phyloP scores from a whole-genome alignment of 2,329 filamentous ascomycete species.

The Colletotrichum tanaceti region DNA sequence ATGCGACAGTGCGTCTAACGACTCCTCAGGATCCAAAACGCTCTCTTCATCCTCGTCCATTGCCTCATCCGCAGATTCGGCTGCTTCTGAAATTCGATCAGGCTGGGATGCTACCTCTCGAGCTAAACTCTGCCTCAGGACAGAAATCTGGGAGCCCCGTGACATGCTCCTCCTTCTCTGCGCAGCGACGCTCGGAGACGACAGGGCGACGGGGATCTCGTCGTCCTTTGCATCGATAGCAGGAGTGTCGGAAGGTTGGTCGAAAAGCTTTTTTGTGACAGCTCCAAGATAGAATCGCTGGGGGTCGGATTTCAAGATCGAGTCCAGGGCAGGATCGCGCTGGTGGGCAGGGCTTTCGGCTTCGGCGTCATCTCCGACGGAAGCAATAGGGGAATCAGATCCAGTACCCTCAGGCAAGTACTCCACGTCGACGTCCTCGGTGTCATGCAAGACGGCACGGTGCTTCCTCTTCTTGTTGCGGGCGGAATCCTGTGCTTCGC shows the following conservation, averaged over 20 bases:
- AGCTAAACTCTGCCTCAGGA: constrained; percentile 17
- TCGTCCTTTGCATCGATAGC: constrained; percentile 1
- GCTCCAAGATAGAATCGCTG: constrained; percentile 22
- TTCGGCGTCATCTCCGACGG: neutral
- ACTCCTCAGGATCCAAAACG: neutral
- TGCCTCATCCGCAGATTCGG: constrained; percentile 16
- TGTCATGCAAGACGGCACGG: constrained; percentile 17
- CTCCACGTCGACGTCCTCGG: constrained; percentile 26
- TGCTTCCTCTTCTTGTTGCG: constrained; percentile 32
- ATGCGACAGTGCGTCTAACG: neutral
- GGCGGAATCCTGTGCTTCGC: constrained; percentile 1
- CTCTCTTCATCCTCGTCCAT: neutral
- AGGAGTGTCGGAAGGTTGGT: constrained; percentile 6
- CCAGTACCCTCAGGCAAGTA: constrained; percentile 3
- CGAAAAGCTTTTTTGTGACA: constrained; percentile 28
- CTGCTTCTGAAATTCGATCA: constrained; percentile 15
- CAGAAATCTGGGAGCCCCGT: constrained; percentile 37
- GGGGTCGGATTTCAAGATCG: constrained; percentile 14
- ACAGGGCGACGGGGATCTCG: neutral
- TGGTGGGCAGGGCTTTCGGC: neutral
- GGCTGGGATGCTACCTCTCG: constrained; percentile 18
- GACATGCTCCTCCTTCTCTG: constrained; percentile 38
- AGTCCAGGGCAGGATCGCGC: constrained; percentile 13
- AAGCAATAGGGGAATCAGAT: constrained; percentile 14
- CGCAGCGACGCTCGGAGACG: constrained; percentile 26